Base-by-base conservation (phyloP, 768 basidiomycete species). In the Phanerochaete carnosa region DNA sequence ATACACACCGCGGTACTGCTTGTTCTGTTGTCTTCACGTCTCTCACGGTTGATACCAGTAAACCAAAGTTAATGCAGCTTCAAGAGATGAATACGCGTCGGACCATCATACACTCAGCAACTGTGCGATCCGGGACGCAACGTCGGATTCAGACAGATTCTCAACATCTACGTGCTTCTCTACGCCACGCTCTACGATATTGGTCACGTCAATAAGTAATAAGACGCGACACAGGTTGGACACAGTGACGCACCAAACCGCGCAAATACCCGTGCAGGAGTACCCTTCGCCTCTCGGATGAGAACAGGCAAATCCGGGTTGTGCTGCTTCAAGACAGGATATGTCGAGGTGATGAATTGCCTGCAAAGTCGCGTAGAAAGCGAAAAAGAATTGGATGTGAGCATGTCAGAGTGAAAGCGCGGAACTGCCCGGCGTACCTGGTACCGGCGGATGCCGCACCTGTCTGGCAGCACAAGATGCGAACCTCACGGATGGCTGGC, bases 291-390 rank as follows among this genome's bases (percentile, higher is more conserved):
- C 75, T 92, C 89, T 66, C 92, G 82, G 68, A 94, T 89, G 66
- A 94, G 73, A 37, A 92, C 81, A 19, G 91, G 92, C n/a, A 94
- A 76, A 75, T 94, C 87, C 39, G 92, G 92, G 70, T 94, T 94
- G 73, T 88, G 77, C 71, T 90, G 81, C 77, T 94, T 93, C 69
- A 93, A 83, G 55, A 78, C 65, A 4, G 89, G 84, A 70, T 94
- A 93, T 64, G 85, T 83, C 28, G 89, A 80, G 45, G 85, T 72
- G 68, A 94, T 83, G 75, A 93, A 94, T 75, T 92, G 86, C 66
- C 93, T 94, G 72, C 22, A 29, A 37, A 57, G 28, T 37, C 28
- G 19, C 50, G 30, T 32, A 30, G 11, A 62, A 23, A 22, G 25
- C 59, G 58, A 49, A 61, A 30, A 43, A 32, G 22, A 35, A 33